A percentile compares a stretch with the other conserved stretches of the same genome.
Conservation (phyloP, 768 basidiomycete species). For the Terana coerulea region DNA sequence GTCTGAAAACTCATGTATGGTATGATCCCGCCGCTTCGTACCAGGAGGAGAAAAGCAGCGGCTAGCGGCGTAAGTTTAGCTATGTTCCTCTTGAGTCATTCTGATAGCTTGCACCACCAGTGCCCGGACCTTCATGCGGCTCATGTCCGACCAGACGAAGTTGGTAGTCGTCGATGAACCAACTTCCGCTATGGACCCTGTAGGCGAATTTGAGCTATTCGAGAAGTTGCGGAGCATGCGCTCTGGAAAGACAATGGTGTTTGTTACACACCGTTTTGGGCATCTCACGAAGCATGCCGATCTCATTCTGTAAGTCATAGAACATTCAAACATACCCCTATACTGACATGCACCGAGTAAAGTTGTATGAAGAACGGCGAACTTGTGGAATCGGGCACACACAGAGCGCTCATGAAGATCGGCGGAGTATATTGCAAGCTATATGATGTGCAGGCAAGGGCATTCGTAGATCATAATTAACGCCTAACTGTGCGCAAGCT, state of each 20-base stretch:
- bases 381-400: constrained; percentile 31
- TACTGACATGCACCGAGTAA: neutral
- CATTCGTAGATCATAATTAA: constrained; percentile 1
- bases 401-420: constrained; percentile 24
- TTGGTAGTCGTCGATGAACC: constrained; percentile 59
- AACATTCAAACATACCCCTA: neutral
- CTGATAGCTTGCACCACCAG: neutral
- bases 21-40: constrained; percentile 6
- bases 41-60: constrained; percentile 25
- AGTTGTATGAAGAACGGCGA: constrained; percentile 32
- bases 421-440: constrained; percentile 31
- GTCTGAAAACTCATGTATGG: too few species aligned
- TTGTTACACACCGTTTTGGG: constrained; percentile 55
- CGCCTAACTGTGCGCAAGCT: too few species aligned
- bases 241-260: constrained; percentile 49
- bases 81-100: neutral
- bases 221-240: constrained; percentile 34
- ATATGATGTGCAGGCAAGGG: constrained; percentile 23
- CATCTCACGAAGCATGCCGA: constrained; percentile 46
- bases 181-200: constrained; percentile 52
- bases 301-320: constrained; percentile 42
- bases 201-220: constrained; percentile 48
- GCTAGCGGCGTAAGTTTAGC: constrained; percentile 8
- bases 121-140: constrained; percentile 38
- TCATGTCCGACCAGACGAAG: constrained; percentile 33